Conservation (phyloP, 148 eudicot genomes). For the Hydrangea macrophylla region DNA sequence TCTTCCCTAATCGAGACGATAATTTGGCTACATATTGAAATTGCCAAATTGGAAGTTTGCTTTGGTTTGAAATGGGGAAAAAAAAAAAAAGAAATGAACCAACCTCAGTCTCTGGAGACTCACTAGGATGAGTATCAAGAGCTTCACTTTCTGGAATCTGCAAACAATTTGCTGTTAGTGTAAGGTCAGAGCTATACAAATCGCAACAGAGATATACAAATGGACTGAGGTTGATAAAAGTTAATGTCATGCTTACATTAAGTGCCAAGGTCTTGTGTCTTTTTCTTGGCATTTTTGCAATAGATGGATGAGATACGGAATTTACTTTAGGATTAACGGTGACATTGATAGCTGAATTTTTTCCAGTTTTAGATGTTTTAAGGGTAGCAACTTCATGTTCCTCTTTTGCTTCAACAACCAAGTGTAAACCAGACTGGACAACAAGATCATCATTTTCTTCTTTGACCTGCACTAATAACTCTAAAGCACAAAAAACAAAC, state of each 20-base stretch:
- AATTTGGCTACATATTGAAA: constrained; percentile 7
- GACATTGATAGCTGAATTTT: constrained; percentile 34
- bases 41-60: neutral
- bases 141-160: constrained; percentile 52
- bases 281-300: constrained; percentile 32
- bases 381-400: constrained; percentile 38
- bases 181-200: constrained; percentile 14
- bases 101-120: constrained; percentile 63
- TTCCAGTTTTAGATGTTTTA: constrained; percentile 51
- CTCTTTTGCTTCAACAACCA: constrained; percentile 48
- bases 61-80: neutral
- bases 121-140: constrained; percentile 33
- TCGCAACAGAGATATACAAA: neutral
- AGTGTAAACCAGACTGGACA: constrained; percentile 36
- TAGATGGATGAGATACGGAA: constrained; percentile 33
- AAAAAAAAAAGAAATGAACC: constrained; percentile 12
- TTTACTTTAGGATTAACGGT: constrained; percentile 39
- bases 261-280: constrained; percentile 48
- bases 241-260: constrained; percentile 44
- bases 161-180: constrained; percentile 9
- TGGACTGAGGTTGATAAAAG: neutral
- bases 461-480: constrained; percentile 38
- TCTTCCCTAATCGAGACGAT: neutral
- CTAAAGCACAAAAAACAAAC: constrained; percentile 26
- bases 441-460: constrained; percentile 47